phyloP scores from a whole-genome alignment of 495 filamentous ascomycete species.

The Penicillium soppii region DNA sequence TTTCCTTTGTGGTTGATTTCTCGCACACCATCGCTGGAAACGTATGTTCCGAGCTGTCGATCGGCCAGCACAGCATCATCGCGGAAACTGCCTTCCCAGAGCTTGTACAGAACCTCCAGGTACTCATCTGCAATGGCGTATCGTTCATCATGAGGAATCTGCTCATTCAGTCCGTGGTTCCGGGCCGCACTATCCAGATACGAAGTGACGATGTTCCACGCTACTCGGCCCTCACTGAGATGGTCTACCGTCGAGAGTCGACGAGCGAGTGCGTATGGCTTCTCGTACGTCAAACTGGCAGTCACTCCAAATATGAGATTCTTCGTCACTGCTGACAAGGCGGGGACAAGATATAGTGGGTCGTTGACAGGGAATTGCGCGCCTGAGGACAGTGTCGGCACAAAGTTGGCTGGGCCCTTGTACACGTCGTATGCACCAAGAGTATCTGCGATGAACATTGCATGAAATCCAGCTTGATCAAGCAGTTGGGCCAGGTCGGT shows the following conservation, averaged over 20 bases:
- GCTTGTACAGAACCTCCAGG: conserved; percentile 59
- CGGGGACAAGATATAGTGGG: conserved; percentile 48
- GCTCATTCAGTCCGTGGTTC: conserved; percentile 50
- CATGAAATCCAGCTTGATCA: conserved; percentile 59
- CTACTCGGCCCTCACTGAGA: conserved; percentile 54
- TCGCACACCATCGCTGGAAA: conserved; percentile 48
- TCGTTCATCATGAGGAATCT: conserved; percentile 56
- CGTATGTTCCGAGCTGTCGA: conserved; percentile 45
- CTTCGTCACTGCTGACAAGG: conserved; percentile 58
- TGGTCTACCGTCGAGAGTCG: conserved; percentile 60
- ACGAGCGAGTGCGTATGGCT: conserved; percentile 58
- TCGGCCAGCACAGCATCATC: conserved; percentile 56
- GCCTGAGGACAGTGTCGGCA: conserved; percentile 27
- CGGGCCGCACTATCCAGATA: conserved; percentile 58
- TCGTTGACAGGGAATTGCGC: conserved; percentile 39
- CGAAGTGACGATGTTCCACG: conserved; percentile 62
- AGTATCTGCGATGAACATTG: conserved; percentile 60
- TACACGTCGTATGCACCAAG: conserved; percentile 35
- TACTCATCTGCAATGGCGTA: conserved; percentile 62
- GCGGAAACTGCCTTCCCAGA: conserved; percentile 59
- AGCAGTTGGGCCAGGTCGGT: conserved; percentile 55
- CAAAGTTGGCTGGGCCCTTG: conserved; percentile 29
- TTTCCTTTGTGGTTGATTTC: conserved; percentile 58
- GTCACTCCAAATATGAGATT: conserved; percentile 55
- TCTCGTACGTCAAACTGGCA: conserved; percentile 53